Percentiles rank a stretch among this genome's conserved stretches.
Conservation (phyloP, 1,284 basidiomycete genomes). For the Marasmius sp. region DNA sequence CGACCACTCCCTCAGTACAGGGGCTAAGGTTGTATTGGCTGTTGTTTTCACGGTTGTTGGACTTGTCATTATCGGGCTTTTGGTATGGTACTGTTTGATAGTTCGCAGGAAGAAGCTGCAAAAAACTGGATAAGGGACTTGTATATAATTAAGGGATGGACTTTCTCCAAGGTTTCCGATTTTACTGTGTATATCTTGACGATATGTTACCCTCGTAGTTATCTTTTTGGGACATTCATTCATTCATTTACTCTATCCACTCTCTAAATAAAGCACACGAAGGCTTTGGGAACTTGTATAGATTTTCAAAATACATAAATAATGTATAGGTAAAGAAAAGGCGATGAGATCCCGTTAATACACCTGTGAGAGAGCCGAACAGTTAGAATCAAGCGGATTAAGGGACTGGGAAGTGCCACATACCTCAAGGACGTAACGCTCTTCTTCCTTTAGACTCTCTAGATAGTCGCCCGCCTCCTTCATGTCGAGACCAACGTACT, state of each 20-base stretch:
- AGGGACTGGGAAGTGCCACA: constrained; percentile 14
- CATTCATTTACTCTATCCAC: too few relatives aligned
- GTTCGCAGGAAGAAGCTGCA: background rate
- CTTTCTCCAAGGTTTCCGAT: too few relatives aligned
- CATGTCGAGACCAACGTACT: constrained; percentile 67
- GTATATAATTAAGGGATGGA: background rate
- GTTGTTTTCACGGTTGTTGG: constrained; percentile 65
- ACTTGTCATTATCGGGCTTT: constrained; percentile 47
- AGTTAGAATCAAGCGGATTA: background rate
- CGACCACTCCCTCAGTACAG: constrained; percentile 49
- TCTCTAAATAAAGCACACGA: too few relatives aligned
- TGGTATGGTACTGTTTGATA: constrained; percentile 42
- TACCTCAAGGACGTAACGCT: constrained; percentile 96
- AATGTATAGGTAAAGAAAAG: too few relatives aligned
- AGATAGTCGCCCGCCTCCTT: constrained; percentile 81
- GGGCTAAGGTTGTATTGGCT: constrained; percentile 71
- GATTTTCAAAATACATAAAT: too few relatives aligned
- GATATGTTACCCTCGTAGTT: too few relatives aligned
- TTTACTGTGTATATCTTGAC: too few relatives aligned
- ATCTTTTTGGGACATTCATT: too few relatives aligned
- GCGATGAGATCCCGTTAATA: background rate
- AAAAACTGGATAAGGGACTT: background rate
- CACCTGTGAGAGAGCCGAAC: background rate
- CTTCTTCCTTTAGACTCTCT: constrained; percentile 94
- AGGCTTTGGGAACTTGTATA: too few relatives aligned